Conservation (phyloP, 305 asterid species). For the Andrographis paniculata region DNA sequence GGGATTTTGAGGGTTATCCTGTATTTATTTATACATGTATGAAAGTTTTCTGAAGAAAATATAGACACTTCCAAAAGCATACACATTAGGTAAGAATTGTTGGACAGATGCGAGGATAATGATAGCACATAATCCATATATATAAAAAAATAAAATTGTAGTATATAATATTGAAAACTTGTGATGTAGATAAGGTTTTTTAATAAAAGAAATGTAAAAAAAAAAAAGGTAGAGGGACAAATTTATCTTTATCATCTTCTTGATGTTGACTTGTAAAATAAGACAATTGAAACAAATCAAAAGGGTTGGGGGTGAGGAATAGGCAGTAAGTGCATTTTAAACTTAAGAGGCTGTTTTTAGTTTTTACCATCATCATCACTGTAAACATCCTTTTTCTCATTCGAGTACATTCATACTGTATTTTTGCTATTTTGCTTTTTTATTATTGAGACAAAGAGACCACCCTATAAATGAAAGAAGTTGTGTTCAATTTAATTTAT, state of each 20-base stretch:
- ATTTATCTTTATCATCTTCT: not conserved
- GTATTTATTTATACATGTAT: not conserved
- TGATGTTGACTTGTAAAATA: not conserved
- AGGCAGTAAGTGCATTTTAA: too few species aligned
- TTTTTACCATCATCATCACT: too few species aligned
- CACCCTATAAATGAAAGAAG: too few species aligned
- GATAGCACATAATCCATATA: slow-evolving; percentile 12
- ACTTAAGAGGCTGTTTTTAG: too few species aligned
- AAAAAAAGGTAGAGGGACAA: not conserved
- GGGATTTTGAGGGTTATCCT: not conserved
- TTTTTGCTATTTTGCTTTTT: too few species aligned
- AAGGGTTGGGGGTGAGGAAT: too few species aligned
- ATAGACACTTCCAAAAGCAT: slow-evolving; percentile 14
- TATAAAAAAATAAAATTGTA: slow-evolving; percentile 9
- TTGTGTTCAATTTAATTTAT: too few species aligned
- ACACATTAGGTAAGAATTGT: slow-evolving; percentile 25
- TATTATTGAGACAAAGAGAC: too few species aligned
- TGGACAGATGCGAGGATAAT: slow-evolving; percentile 28
- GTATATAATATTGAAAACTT: slow-evolving; percentile 6
- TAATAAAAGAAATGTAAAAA: slow-evolving; percentile 3
- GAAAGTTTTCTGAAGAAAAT: not conserved
- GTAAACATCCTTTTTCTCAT: too few species aligned
- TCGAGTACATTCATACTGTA: too few species aligned
- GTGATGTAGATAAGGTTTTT: slow-evolving; percentile 32
- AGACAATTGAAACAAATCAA: too few species aligned